A percentile compares a stretch with the other conserved stretches of the same genome.
Conservation (phyloP, 2,329 filamentous ascomycete genomes). For the Apiospora hydei region DNA sequence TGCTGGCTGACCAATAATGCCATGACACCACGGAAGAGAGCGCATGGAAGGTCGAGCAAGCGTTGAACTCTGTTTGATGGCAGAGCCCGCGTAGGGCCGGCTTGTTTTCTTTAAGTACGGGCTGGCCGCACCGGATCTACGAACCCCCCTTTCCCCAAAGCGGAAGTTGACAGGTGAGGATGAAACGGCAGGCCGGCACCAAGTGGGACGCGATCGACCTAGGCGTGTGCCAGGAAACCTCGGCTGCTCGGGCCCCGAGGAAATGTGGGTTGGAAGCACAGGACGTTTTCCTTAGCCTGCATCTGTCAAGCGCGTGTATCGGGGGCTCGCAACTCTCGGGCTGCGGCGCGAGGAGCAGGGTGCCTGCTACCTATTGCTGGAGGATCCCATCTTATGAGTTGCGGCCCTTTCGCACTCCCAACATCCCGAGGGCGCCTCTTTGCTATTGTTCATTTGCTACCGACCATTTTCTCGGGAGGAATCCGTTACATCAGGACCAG, state of each 20-base stretch:
- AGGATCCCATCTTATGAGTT: constrained; percentile 17
- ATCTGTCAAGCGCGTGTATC: background rate
- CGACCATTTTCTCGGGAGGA: no score
- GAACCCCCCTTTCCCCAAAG: background rate
- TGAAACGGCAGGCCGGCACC: background rate
- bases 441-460: background rate
- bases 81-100: background rate
- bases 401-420: constrained; percentile 18
- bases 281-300: background rate
- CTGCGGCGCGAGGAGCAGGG: background rate
- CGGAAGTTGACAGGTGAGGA: background rate
- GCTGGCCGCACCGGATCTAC: background rate
- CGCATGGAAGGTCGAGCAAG: background rate
- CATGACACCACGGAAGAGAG: background rate
- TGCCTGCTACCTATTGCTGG: constrained; percentile 4
- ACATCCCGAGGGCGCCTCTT: constrained; percentile 1
- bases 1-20: background rate
- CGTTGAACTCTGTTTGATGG: constrained; percentile 15
- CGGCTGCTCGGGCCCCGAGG: background rate
- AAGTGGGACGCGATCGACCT: background rate
- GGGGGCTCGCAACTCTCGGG: constrained; percentile 6
- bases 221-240: background rate
- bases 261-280: background rate
- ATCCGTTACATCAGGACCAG: background rate
- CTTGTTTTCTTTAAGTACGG: constrained; percentile 3